These are phyloP conservation scores for Diaporthe vaccinii DNA, from an alignment of 2,329 filamentous ascomycete species.

Conservation along the genomic window DNA sequence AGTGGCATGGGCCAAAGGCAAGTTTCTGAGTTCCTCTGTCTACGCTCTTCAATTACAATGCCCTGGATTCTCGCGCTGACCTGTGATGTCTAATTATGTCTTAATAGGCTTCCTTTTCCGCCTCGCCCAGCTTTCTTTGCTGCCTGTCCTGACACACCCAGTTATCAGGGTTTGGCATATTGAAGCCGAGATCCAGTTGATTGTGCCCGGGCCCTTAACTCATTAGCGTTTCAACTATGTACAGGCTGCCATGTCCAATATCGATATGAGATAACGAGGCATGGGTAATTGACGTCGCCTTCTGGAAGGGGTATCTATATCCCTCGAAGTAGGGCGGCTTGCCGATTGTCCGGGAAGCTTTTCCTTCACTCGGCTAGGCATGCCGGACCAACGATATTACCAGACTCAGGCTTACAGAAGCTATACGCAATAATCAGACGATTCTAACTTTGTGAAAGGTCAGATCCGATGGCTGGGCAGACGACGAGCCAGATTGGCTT, in stretches of 20 bases:
- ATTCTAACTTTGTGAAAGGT: neutral
- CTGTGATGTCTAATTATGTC: neutral
- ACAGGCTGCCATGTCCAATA: no score
- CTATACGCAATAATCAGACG: neutral
- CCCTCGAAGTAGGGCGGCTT: neutral
- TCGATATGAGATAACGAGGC: neutral
- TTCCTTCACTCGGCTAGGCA: neutral
- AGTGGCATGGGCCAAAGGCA: no score
- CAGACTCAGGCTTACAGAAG: neutral
- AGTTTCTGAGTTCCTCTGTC: neutral
- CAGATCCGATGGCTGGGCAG: neutral
- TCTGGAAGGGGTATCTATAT: neutral
- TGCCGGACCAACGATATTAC: neutral
- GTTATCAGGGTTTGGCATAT: neutral
- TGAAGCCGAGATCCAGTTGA: neutral
- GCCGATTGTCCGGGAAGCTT: neutral
- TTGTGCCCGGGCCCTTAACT: neutral
- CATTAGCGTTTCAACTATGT: neutral
- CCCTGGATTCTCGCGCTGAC: neutral
- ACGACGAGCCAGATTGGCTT: conserved; percentile 13
- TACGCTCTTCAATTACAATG: neutral
- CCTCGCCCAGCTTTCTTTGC: neutral
- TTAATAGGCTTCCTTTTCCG: neutral
- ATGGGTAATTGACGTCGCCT: neutral
- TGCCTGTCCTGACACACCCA: neutral